Evolutionary conservation across 1,139 yeast species (phyloP).

Genomic region (Suhomyces bolitotheri): DNA sequence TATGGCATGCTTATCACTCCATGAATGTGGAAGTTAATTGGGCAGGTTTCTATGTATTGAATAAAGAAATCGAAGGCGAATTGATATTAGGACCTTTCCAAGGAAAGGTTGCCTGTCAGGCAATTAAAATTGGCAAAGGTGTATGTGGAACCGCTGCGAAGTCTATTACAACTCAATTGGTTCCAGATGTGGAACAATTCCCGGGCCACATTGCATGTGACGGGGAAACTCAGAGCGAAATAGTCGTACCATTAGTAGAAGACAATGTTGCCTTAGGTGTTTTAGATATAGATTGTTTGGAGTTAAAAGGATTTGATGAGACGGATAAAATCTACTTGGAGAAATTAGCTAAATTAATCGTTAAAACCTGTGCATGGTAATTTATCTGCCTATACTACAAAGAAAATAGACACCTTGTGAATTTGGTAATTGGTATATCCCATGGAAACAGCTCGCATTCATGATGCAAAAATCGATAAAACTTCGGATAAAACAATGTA

Average conservation of each 20-base stretch:
- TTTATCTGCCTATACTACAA: no score
- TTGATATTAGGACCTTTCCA: constrained; percentile 89
- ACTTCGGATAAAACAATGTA: constrained; percentile 7
- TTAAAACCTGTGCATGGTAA: constrained; percentile 47
- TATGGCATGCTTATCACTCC: constrained; percentile 86
- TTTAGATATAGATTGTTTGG: constrained; percentile 80
- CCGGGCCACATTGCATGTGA: constrained; percentile 98
- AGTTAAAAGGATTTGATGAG: constrained; percentile 62
- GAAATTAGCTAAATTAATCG: constrained; percentile 52
- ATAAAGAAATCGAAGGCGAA: constrained; percentile 36
- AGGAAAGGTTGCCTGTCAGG: constrained; percentile 95
- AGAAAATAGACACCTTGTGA: no score
- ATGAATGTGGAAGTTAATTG: constrained; percentile 67
- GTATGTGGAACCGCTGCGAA: constrained; percentile 89
- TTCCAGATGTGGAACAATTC: constrained; percentile 69
- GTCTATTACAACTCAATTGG: constrained; percentile 62
- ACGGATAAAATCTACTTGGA: constrained; percentile 63
- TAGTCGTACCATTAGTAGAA: constrained; percentile 78
- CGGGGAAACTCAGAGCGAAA: constrained; percentile 89
- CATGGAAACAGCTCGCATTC: constrained; percentile 7
- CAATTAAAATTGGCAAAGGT: constrained; percentile 74
- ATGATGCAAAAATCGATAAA: constrained; percentile 10
- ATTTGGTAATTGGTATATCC: constrained; percentile 1
- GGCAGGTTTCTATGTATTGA: constrained; percentile 83
- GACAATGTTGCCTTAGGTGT: constrained; percentile 62